Conservation (phyloP, 1,284 basidiomycete genomes). For the Cystobasidium sp. region DNA sequence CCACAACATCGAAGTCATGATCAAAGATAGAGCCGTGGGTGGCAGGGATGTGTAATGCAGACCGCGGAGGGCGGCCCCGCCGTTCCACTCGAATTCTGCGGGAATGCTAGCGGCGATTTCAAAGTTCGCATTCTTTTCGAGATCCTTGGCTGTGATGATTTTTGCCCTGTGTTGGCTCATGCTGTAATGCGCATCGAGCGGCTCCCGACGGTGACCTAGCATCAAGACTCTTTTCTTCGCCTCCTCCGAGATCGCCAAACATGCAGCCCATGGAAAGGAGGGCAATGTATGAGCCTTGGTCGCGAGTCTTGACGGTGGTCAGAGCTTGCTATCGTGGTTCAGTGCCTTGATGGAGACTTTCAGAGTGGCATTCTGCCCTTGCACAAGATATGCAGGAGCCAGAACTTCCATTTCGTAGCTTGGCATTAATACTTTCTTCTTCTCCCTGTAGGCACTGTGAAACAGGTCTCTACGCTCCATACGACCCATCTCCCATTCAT, state of each 20-base stretch:
- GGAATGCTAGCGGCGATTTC: background rate
- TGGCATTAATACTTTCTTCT: background rate
- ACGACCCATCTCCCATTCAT: background rate
- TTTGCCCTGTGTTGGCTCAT: constrained; percentile 14
- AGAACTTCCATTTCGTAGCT: constrained; percentile 11
- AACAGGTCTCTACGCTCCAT: background rate
- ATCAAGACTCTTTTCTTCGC: constrained; percentile 5
- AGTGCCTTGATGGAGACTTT: constrained; percentile 13
- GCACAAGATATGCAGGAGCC: constrained; percentile 8
- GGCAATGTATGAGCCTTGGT: constrained; percentile 4
- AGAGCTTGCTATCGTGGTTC: background rate
- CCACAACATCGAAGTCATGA: background rate
- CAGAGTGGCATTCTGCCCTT: constrained; percentile 19
- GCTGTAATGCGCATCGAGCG: background rate
- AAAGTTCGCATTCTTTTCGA: background rate
- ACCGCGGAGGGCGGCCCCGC: background rate
- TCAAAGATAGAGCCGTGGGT: background rate
- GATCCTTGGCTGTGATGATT: background rate
- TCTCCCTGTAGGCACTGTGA: background rate
- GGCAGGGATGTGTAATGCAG: background rate
- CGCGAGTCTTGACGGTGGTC: background rate
- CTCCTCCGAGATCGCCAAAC: background rate
- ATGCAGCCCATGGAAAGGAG: constrained; percentile 29
- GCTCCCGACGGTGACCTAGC: background rate
- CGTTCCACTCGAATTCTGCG: background rate